Evolutionary conservation across 495 filamentous ascomycete species (phyloP).

Genomic region (Talaromyces stipitatus): DNA sequence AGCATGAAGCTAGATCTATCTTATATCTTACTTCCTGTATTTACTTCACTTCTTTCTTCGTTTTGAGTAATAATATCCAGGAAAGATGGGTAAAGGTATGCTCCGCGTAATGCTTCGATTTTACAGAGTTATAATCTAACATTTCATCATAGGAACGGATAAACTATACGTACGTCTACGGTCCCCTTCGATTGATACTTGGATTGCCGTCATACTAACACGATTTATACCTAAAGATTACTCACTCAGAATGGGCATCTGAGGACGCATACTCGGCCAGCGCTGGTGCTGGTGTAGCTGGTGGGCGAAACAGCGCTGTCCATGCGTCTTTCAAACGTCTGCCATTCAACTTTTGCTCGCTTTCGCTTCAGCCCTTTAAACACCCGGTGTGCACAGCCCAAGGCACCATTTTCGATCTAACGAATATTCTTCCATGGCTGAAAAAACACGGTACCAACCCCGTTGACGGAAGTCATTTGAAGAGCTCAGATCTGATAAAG

Average conservation of each 20-base stretch:
- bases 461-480: constrained; percentile 70
- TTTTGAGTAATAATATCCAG: not conserved
- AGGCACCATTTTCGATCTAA: constrained; percentile 79
- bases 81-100: constrained; percentile 53
- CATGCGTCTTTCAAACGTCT: constrained; percentile 74
- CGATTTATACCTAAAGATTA: constrained; percentile 50
- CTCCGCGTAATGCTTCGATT: constrained; percentile 7
- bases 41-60: not conserved
- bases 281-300: constrained; percentile 57
- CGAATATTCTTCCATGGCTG: constrained; percentile 85
- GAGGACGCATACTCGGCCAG: constrained; percentile 75
- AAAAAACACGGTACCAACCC: constrained; percentile 89
- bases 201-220: constrained; percentile 3
- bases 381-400: constrained; percentile 75
- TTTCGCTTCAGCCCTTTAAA: constrained; percentile 85
- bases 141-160: constrained; percentile 43
- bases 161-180: constrained; percentile 63
- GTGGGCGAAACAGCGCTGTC: constrained; percentile 34
- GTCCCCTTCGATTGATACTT: not conserved
- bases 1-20: not conserved
- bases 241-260: constrained; percentile 93
- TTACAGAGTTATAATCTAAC: not conserved
- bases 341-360: constrained; percentile 97
- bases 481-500: constrained; percentile 77
- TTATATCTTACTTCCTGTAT: not conserved